A percentile compares a stretch with the other conserved stretches of the same genome.
Evolutionary conservation across 805 yeast species (phyloP).

Genomic region (Lipomyces yamanashiensis): DNA sequence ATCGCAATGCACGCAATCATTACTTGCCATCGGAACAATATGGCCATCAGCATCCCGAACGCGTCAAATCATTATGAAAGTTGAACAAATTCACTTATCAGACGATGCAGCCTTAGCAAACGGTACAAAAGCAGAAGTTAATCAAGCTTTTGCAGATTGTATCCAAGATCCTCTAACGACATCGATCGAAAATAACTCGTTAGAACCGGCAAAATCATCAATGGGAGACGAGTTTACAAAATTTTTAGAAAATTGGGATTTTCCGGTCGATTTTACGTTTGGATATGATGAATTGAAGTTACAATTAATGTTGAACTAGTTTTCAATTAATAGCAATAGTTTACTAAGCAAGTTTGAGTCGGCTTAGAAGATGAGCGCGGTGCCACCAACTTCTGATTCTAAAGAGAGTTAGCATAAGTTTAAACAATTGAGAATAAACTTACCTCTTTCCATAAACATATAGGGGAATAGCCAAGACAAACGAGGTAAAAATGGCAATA

Average conservation of each 20-base stretch:
- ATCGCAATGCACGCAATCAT: background rate
- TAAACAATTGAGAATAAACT: background rate
- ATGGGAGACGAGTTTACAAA: background rate
- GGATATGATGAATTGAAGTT: background rate
- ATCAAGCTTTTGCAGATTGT: no score
- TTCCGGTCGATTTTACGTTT: background rate
- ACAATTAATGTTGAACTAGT: background rate
- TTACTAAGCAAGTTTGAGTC: constrained; percentile 5
- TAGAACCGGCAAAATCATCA: background rate
- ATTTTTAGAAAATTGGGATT: constrained; percentile 1
- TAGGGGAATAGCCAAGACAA: background rate
- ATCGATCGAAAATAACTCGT: background rate
- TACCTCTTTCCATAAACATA: constrained; percentile 6
- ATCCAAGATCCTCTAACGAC: no score
- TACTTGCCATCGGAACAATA: background rate
- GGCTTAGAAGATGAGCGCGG: background rate
- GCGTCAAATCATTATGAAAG: background rate
- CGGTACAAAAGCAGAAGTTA: background rate
- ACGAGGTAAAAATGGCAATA: background rate
- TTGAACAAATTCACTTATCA: background rate
- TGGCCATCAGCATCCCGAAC: constrained; percentile 6
- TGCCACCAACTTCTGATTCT: constrained; percentile 13
- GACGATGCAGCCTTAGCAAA: background rate
- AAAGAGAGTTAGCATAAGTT: background rate
- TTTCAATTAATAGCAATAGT: background rate